Base-by-base conservation (phyloP, 805 yeast species). In the Danielia reshetovae region DNA sequence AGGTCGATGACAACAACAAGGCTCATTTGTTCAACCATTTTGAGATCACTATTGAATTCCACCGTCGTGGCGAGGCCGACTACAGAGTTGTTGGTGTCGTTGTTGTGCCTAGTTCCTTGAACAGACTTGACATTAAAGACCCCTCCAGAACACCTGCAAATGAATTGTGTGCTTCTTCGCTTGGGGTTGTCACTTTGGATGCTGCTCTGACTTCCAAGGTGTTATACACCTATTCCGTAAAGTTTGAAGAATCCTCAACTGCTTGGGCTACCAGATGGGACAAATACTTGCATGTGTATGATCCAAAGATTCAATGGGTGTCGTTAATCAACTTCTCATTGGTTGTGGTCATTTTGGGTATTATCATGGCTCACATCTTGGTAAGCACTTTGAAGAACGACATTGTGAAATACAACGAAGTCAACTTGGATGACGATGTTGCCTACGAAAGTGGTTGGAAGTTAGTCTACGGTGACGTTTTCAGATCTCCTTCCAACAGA, bases 231-330 rank as follows among this genome's bases (percentile, higher is more conserved):
- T 93, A 93, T 61, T 80, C 93, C 2, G 93, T 90, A 13, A 64
- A 57, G 23, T 93, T 90, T 71, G 57, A 63, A 14, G 74, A 74
- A 35, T 81, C 90, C 7, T 70, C 68, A 5, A 85, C 93, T 2
- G 77, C 79, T 4, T 93, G 97, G 97, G 97, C 97, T 22, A 90
- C 97, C 2, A 80, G 98, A 65, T 93, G 98, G 98, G 98, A 93
- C 60, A 86, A 87, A 60, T 93, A 93, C 57, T 70, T 93, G 52
- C 94, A 86, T 50, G 93, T 85, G 16, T 84, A 81, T 57, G 95
- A 86, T 55, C 94, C 97, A 38, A 82, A 83, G 55, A 85, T 93
- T 49, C 97, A 93, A 65, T 90, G 97, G 97, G 85, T 88, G 52
- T 87, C 97, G 2, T 75, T 93, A 49, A 65, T 88, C 46, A 88